Evolutionary conservation across 179 eudicot species (phyloP).

Genomic region (Beta lomatogona): DNA sequence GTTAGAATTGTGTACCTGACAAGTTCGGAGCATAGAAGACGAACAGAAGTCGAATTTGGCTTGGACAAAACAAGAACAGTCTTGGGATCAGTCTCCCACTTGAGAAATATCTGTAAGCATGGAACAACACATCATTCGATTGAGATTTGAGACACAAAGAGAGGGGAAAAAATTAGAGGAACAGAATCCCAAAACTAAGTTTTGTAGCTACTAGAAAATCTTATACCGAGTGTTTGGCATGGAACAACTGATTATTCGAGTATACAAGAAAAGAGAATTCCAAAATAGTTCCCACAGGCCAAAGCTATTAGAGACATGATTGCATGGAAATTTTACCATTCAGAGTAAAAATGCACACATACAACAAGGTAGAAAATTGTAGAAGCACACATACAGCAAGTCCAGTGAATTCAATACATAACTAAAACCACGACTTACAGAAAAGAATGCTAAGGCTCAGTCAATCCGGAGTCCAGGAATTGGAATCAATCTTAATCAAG

Average conservation of each 20-base stretch:
- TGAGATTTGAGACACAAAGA: background rate
- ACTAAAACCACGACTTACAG: too few species aligned
- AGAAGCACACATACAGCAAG: background rate
- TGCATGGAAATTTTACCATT: background rate
- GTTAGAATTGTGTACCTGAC: slow-evolving; percentile 57
- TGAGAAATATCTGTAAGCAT: slow-evolving; percentile 78
- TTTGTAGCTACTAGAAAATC: background rate
- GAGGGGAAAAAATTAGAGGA: background rate
- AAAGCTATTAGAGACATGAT: too few species aligned
- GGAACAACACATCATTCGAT: slow-evolving; percentile 10
- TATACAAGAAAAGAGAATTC: too few species aligned
- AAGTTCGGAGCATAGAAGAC: slow-evolving; percentile 71
- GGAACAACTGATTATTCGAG: background rate
- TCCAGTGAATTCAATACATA: too few species aligned
- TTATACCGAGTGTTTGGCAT: background rate
- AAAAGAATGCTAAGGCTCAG: background rate
- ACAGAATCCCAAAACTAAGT: background rate
- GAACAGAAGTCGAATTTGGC: slow-evolving; percentile 90
- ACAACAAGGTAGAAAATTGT: background rate
- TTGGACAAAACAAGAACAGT: slow-evolving; percentile 88
- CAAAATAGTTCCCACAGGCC: background rate
- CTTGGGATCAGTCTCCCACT: slow-evolving; percentile 88
- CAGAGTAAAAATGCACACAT: background rate
- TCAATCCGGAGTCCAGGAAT: background rate
- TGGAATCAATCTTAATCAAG: background rate